A percentile compares a stretch with the other conserved stretches of the same genome.
These are phyloP conservation scores for Silene coronaria DNA, from an alignment of 179 eudicot species.

Conservation along the genomic window DNA sequence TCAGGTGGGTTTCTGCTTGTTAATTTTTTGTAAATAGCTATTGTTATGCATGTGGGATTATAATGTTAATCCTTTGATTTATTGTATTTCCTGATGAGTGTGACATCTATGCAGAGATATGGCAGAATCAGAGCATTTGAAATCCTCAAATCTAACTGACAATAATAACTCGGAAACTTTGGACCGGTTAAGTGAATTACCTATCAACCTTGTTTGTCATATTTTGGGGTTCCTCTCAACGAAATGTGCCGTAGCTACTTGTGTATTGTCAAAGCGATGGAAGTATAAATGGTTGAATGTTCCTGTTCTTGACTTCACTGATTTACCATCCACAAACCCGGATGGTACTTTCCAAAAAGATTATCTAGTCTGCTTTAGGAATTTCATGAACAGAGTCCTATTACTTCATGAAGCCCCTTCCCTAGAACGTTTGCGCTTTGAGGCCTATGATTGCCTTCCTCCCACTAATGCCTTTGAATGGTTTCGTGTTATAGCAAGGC, in stretches of 20 bases:
- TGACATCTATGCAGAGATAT: no score
- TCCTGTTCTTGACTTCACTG: slow-evolving; percentile 23
- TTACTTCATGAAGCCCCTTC: slow-evolving; percentile 11
- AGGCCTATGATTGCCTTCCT: slow-evolving; percentile 4
- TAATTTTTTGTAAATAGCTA: no score
- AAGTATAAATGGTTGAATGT: slow-evolving; percentile 9
- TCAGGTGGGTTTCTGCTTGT: no score
- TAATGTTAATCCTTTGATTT: no score
- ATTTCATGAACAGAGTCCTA: slow-evolving; percentile 18
- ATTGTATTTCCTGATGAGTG: no score
- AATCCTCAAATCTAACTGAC: no score
- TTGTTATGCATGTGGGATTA: no score
- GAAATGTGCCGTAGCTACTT: slow-evolving; percentile 23
- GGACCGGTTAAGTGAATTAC: slow-evolving; percentile 17
- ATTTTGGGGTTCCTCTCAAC: slow-evolving; percentile 20
- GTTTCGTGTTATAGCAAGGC: slow-evolving; percentile 9
- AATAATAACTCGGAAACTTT: neutral
- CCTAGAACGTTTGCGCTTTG: slow-evolving; percentile 13
- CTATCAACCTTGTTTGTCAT: neutral
- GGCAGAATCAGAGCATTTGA: no score
- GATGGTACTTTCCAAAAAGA: neutral
- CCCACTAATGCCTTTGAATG: neutral
- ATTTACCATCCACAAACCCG: slow-evolving; percentile 4
- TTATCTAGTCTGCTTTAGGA: neutral
- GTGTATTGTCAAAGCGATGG: slow-evolving; percentile 22